These are phyloP conservation scores for Coniosporium tulheliwenetii DNA, from an alignment of 2,329 filamentous ascomycete species.

Conservation along the genomic window DNA sequence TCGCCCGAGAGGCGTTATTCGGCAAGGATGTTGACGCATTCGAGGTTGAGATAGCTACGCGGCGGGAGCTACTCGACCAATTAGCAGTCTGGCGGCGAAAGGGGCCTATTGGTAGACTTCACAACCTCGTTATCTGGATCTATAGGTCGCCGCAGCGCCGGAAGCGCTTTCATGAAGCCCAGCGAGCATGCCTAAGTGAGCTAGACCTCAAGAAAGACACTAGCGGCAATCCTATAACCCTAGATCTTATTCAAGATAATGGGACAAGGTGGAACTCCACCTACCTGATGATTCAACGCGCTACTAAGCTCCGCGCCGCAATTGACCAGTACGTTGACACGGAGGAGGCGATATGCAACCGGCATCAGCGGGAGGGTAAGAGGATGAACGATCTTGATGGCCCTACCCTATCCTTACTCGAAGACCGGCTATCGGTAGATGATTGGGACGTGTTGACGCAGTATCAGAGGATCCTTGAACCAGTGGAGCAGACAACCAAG, in stretches of 20 bases:
- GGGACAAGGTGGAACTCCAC: too few species aligned
- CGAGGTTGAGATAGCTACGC: constrained; percentile 1
- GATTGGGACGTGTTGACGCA: constrained; percentile 1
- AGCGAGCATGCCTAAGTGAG: too few species aligned
- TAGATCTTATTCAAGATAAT: constrained; percentile 3
- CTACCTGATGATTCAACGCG: constrained; percentile 2
- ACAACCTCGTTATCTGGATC: constrained; percentile 6
- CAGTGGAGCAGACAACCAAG: neutral
- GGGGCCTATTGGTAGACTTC: constrained; percentile 5
- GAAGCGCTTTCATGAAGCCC: constrained; percentile 1
- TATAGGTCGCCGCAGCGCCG: constrained; percentile 2
- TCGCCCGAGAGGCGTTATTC: constrained; percentile 4
- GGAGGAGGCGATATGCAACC: constrained; percentile 1
- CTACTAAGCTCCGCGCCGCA: constrained; percentile 3
- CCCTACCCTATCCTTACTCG: too few species aligned
- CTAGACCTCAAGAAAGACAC: neutral
- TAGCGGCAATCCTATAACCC: neutral
- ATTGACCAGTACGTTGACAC: constrained; percentile 4
- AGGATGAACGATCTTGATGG: too few species aligned
- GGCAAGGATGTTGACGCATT: constrained; percentile 3
- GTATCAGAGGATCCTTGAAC: constrained; percentile 1
- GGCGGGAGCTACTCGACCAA: constrained; percentile 4
- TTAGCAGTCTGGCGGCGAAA: constrained; percentile 2
- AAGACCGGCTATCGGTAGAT: constrained; percentile 1
- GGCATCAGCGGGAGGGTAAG: too few species aligned